A percentile compares a stretch with the other conserved stretches of the same genome.
phyloP scores from a whole-genome alignment of 2,329 filamentous ascomycete genomes.

The Neospermospora avenae region DNA sequence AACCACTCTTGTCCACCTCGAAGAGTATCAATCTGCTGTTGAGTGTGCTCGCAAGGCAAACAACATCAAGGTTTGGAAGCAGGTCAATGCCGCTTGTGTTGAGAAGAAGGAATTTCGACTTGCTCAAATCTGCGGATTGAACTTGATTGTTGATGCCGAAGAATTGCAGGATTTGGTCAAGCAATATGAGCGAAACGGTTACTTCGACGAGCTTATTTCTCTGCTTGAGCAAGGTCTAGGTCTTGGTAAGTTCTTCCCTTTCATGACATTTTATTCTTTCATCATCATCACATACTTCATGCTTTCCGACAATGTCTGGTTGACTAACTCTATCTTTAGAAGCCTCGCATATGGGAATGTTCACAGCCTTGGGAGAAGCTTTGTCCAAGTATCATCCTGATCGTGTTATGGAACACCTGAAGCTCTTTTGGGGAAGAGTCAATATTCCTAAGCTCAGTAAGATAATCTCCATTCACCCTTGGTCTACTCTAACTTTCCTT shows the following conservation, averaged over 20 bases:
- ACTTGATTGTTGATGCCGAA: conserved; percentile 95
- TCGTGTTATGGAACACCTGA: conserved; percentile 95
- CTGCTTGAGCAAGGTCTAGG: conserved; percentile 93
- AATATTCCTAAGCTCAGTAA: no score
- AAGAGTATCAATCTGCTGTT: conserved; percentile 95
- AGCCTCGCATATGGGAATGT: conserved; percentile 82
- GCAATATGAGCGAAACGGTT: conserved; percentile 94
- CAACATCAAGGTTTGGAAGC: conserved; percentile 98
- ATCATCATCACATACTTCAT: no score
- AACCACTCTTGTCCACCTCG: conserved; percentile 94
- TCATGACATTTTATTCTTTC: no score
- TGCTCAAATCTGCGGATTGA: conserved; percentile 97
- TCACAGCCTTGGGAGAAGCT: conserved; percentile 88
- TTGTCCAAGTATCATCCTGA: conserved; percentile 94
- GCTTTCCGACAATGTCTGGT: no score
- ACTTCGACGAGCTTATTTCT: conserved; percentile 96
- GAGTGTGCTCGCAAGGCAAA: conserved; percentile 98
- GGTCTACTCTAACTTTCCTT: no score
- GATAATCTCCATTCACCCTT: no score
- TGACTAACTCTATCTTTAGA: not conserved
- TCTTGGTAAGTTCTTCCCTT: conserved; percentile 41
- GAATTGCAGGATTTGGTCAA: conserved; percentile 89
- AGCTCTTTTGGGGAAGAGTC: conserved; percentile 96
- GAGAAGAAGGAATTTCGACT: conserved; percentile 98
- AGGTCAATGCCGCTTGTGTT: conserved; percentile 95